These are phyloP conservation scores for Arachis monticola DNA, from an alignment of 331 rosid genomes.

Conservation along the genomic window DNA sequence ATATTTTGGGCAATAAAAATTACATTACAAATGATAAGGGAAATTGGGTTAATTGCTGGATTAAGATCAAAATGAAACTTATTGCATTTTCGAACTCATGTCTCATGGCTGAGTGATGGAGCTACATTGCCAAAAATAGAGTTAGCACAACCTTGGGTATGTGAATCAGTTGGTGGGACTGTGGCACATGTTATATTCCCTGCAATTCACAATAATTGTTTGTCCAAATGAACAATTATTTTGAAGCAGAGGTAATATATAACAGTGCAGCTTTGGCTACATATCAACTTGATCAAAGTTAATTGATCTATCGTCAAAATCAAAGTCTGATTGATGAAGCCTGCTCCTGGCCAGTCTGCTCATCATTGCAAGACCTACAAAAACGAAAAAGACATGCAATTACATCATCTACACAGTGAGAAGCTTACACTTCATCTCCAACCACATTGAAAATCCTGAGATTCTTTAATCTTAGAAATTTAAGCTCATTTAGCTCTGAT, in stretches of 20 bases:
- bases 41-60: slow-evolving; percentile 9
- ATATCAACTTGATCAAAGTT: slow-evolving; percentile 49
- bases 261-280: slow-evolving; percentile 35
- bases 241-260: neutral
- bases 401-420: neutral
- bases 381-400: slow-evolving; percentile 19
- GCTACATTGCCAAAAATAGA: slow-evolving; percentile 21
- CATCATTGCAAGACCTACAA: slow-evolving; percentile 80
- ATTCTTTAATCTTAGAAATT: neutral
- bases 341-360: slow-evolving; percentile 68
- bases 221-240: too few species aligned
- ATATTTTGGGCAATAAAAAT: too few species aligned
- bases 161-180: neutral
- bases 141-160: slow-evolving; percentile 32
- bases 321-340: slow-evolving; percentile 53
- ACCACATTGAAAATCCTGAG: neutral
- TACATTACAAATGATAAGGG: too few species aligned
- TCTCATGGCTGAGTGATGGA: neutral
- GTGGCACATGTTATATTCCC: neutral
- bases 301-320: slow-evolving; percentile 50
- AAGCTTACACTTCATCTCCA: too few species aligned
- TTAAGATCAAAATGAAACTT: slow-evolving; percentile 6
- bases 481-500: too few species aligned
- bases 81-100: slow-evolving; percentile 10
- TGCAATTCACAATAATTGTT: too few species aligned